phyloP scores from a whole-genome alignment of 257 asterid genomes.

The Ehretia macrophylla region DNA sequence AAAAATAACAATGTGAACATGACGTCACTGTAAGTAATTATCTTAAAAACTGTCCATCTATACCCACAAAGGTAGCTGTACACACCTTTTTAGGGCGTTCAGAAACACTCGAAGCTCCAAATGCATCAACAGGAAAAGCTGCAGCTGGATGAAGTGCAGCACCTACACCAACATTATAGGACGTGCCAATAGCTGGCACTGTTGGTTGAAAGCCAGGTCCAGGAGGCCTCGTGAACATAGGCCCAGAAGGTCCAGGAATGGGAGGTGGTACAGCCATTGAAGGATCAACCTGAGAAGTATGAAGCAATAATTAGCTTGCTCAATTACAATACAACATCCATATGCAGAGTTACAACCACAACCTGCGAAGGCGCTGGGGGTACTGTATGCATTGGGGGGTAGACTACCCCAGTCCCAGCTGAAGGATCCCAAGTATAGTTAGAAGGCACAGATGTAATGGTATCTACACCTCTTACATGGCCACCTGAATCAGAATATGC shows the following conservation, averaged over 20 bases:
- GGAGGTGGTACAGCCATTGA: slow-evolving; percentile 51
- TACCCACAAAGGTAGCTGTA: neutral
- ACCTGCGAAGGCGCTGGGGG: slow-evolving; percentile 67
- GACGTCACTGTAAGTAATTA: neutral
- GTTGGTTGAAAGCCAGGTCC: slow-evolving; percentile 67
- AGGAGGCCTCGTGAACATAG: slow-evolving; percentile 51
- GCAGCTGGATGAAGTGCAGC: slow-evolving; percentile 47
- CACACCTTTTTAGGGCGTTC: slow-evolving; percentile 91
- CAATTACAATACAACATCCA: slow-evolving; percentile 10
- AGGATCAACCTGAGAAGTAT: slow-evolving; percentile 55
- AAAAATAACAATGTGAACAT: too few relatives aligned
- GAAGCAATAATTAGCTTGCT: slow-evolving; percentile 16
- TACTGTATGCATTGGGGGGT: slow-evolving; percentile 52
- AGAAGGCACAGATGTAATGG: slow-evolving; percentile 41
- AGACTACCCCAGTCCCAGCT: slow-evolving; percentile 46
- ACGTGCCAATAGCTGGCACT: slow-evolving; percentile 41
- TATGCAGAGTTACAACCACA: slow-evolving; percentile 15
- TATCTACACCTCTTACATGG: slow-evolving; percentile 45
- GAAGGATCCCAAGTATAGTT: slow-evolving; percentile 59
- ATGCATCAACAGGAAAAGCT: slow-evolving; percentile 63
- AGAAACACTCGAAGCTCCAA: slow-evolving; percentile 43
- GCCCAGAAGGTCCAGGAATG: slow-evolving; percentile 56
- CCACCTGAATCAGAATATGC: slow-evolving; percentile 46
- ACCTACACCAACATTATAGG: slow-evolving; percentile 67
- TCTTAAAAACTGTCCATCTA: neutral